Base-by-base conservation (phyloP, 257 asterid genomes). In the Hygrophila difformis region DNA sequence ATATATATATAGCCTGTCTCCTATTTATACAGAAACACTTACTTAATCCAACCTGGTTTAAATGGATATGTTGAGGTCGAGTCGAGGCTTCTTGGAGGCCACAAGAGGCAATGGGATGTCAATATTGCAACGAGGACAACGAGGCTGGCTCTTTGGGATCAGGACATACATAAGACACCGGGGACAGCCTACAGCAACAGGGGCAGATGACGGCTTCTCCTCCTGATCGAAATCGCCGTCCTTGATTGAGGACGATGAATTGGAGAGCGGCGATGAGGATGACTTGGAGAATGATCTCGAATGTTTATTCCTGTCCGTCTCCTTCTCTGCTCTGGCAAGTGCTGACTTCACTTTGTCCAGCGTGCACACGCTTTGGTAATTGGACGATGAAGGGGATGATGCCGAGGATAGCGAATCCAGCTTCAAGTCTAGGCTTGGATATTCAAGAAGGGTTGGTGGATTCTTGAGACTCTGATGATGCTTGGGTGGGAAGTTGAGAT, bases 301-400 rank as follows among this genome's bases (percentile, higher is more conserved):
- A 1, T 86, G 79, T n/a, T n/a, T n/a, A 41, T 84, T 87, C 52
- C 70, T 69, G 7, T 24, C 58, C 7, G 74, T 61, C 45, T 75
- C 85, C 53, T 66, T 81, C 69, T 81, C 93, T 0, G 78, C 92
- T 57, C 93, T 71, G 55, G 74, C 93, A 0, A 87, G 81, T 0
- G 97, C 97, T 0, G 73, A 87, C 56, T 78, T 80, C 20, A 87
- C 95, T 39, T 83, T 87, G 66, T 87, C 95, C 1, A 87, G 71
- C 10, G 97, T 87, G 84, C 97, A 87, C 0, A 87, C 92, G 23
- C 92, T 87, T n/a, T 67, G 81, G 65, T 75, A 73, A 12, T 42
- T 54, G 4, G 81, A 35, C 0, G 79, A 53, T 0, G 69, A 60
- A 0, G 76, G 49, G 16, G 43, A 4, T 18, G 43, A 12, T 15